A percentile compares a stretch with the other conserved stretches of the same genome.
These are phyloP conservation scores for Hypoxylon fuscum DNA, from an alignment of 495 filamentous ascomycete species.

Conservation along the genomic window DNA sequence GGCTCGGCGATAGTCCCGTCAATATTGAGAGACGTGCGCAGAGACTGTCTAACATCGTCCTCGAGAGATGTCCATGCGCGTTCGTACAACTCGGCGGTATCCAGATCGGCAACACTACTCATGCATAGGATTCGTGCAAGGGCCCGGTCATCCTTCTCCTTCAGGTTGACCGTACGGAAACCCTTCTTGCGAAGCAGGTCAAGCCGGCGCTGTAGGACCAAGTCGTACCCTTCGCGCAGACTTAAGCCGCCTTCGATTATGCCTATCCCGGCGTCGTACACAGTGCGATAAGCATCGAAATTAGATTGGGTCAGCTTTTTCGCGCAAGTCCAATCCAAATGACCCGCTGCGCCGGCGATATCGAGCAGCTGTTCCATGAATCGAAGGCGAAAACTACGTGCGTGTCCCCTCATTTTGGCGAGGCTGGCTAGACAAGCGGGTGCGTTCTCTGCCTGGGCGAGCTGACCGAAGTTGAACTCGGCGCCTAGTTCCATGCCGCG, in stretches of 20 bases:
- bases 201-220: conserved; percentile 43
- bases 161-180: conserved; percentile 41
- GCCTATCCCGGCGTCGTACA: conserved; percentile 42
- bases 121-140: conserved; percentile 49
- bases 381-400: conserved; percentile 46
- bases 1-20: conserved; percentile 43
- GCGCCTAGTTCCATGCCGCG: conserved; percentile 56
- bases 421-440: conserved; percentile 44
- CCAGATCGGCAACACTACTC: conserved; percentile 42
- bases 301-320: conserved; percentile 47
- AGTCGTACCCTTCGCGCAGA: conserved; percentile 48
- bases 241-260: conserved; percentile 35
- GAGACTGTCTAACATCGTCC: conserved; percentile 15
- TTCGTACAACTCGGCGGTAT: conserved; percentile 46
- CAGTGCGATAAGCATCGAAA: conserved; percentile 45
- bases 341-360: conserved; percentile 50
- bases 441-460: conserved; percentile 52
- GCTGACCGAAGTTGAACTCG: conserved; percentile 54
- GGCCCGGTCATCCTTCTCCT: conserved; percentile 41
- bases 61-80: conserved; percentile 41
- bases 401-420: conserved; percentile 32
- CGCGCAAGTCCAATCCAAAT: conserved; percentile 50
- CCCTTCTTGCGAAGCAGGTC: conserved; percentile 32
- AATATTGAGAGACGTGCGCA: conserved; percentile 44
- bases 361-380: conserved; percentile 53